Evolutionary conservation across 2,329 filamentous ascomycete genomes (phyloP), one percentile per base, ranked within the genome.

Genomic region (Aureobasidium musti): DNA sequence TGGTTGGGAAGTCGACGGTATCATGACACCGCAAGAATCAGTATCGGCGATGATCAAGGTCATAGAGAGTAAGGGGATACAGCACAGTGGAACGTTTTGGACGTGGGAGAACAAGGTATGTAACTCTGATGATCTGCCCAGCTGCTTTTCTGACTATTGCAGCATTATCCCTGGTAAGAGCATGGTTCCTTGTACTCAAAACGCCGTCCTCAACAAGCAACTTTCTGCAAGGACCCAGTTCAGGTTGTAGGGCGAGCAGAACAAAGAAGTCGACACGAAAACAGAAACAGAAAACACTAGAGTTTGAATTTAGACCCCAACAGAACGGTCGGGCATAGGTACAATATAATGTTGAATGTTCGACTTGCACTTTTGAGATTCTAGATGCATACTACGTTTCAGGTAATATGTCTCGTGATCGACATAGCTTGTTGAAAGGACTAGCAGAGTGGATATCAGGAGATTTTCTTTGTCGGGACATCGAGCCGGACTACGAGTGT

Each of bases 61-160:
- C 1, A 83, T 85, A 67, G 77, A 79, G 68, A 81, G 77, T 69
- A 85, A 82, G 73, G 77, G 75, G 30, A 77, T 78, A 30, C 76
- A 78, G 68, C 79, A 84, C 57, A 83, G 78, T 68, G 83, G 83
- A 4, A 85, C 82, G 1, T 86, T 85, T 68, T 85, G 83, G 83
- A 84, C 82, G 7, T 86, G 80, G 77, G 80, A 85, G 69, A 79
- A 83, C 63, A 79, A 82, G 56, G 57, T 67, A 64, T 26, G 50
- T 47, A 33, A n/a, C 7, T 33, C 5, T 35, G 21, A 45, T 23
- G 1, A 28, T 35, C 23, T 30, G 19, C 8, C n/a, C 17, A 19
- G 3, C 5, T 13, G 23, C 19, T 28, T 47, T 67, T 14, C 57
- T 67, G 28, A 64, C 53, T 26, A 26, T 21, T 13, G n/a, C 39